Evolutionary conservation across 2,329 filamentous ascomycete genomes (phyloP), one percentile per base, ranked within the genome.

Genomic region (Phoma sp.): DNA sequence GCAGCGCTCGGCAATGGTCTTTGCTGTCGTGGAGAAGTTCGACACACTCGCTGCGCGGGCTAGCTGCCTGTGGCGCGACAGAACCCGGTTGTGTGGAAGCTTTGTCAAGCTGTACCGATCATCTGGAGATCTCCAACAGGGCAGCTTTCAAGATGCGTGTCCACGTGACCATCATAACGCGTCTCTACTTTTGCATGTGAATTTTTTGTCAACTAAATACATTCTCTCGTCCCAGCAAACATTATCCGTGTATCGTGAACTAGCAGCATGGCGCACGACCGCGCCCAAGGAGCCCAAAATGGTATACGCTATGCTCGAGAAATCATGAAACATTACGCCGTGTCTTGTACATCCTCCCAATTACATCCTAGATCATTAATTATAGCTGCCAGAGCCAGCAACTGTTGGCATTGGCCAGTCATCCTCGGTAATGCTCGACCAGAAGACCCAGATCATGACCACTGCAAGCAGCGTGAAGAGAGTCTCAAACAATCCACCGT

Each of bases 341-440:
- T 62, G 56, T 57, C 57, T 41, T 60, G 58, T 60, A 48, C 58
- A 59, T 60, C 61, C 57, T 51, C 60, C 57, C 58, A 45, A 57
- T 53, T 45, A 60, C 36, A 25, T 40, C 5, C 27, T 29, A 8
- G 38, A 45, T 47, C 27, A 50, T 70, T 54, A 74, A 55, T 72
- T 73, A 61, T 79, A 79, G 27, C 73, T 69, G 59, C 72, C 77
- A 7, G 71, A 70, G 3, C 72, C 72, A 29, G 69, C 66, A 7
- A 74, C 69, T 7, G 71, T 69, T 14, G 82, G 80, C 74, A 84
- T 81, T 2, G 93, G 91, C 95, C 95, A 99, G 79, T 97, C 93
- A 69, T 99, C 95, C 77, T 99, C 95, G 13, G 95, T 99, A 68
- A 99, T 99, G 78, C 92, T 97, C 41, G 92, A 96, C 95, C 95